Percentiles rank a stretch among this genome's conserved stretches.
phyloP scores from a whole-genome alignment of 495 filamentous ascomycete genomes.

The Tuber aestivum region DNA sequence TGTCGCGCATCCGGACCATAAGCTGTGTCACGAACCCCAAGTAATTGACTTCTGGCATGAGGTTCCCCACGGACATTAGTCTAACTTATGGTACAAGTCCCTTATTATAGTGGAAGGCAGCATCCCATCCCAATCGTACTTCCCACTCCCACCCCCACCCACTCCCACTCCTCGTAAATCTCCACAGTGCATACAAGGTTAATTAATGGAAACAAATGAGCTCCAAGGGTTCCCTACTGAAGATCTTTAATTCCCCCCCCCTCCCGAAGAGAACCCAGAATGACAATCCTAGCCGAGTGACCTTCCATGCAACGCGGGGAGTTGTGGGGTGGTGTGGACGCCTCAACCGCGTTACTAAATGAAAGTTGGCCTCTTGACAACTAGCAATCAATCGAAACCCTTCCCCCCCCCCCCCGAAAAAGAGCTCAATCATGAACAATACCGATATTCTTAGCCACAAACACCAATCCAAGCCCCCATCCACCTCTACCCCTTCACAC shows the following conservation, averaged over 20 bases:
- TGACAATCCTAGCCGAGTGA: not conserved
- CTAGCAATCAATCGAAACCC: not conserved
- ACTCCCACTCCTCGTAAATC: not conserved
- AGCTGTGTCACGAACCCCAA: not conserved
- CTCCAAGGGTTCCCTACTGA: not conserved
- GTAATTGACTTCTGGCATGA: not conserved
- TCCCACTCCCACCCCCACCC: not conserved
- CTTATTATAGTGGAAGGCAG: not conserved
- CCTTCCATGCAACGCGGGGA: not conserved
- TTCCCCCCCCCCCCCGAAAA: not conserved
- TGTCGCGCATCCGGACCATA: not conserved
- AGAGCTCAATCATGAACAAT: not conserved
- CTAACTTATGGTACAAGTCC: not conserved
- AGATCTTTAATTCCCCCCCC: not conserved
- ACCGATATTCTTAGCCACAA: not conserved
- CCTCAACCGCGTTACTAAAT: not conserved
- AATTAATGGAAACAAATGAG: too few relatives aligned
- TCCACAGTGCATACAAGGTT: not conserved
- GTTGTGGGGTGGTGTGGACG: not conserved
- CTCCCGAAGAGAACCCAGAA: not conserved
- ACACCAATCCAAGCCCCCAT: not conserved
- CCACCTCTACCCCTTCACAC: not conserved
- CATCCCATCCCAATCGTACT: not conserved
- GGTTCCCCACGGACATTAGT: too few relatives aligned
- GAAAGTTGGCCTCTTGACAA: slow-evolving; percentile 3